phyloP scores from a whole-genome alignment of 306 rosid genomes.

The Glycine latifolia region DNA sequence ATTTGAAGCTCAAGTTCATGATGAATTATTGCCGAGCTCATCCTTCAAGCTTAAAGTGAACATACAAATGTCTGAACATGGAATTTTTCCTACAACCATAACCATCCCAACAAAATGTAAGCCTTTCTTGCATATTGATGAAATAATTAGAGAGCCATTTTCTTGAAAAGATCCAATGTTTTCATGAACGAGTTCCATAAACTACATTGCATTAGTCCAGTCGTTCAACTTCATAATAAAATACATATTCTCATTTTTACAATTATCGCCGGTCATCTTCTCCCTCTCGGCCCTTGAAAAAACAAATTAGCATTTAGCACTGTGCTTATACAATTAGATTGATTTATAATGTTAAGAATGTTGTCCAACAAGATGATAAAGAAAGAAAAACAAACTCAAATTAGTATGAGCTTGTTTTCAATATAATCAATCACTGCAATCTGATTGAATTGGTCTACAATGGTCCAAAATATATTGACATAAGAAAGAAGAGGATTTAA shows the following conservation, averaged over 20 bases:
- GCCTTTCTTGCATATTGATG: no score
- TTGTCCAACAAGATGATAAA: background rate
- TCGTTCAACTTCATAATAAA: no score
- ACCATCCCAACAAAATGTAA: no score
- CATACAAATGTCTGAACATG: no score
- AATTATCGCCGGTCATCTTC: background rate
- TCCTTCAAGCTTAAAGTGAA: no score
- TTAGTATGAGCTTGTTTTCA: background rate
- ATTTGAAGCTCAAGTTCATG: no score
- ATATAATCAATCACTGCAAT: background rate
- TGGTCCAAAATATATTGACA: constrained; percentile 6
- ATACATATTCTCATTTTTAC: background rate
- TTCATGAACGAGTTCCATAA: no score
- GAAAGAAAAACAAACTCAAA: background rate
- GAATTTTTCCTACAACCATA: no score
- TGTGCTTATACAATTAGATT: background rate
- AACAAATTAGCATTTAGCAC: background rate
- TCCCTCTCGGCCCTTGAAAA: background rate
- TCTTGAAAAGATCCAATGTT: background rate
- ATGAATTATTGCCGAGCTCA: no score
- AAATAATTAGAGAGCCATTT: background rate
- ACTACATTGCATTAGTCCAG: no score
- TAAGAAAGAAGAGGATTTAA: background rate
- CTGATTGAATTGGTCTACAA: background rate
- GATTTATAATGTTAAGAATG: background rate